Percentiles rank a stretch among this genome's conserved stretches.
phyloP scores from a whole-genome alignment of 495 filamentous ascomycete species.

The Hypomontagnella submonticulosa region DNA sequence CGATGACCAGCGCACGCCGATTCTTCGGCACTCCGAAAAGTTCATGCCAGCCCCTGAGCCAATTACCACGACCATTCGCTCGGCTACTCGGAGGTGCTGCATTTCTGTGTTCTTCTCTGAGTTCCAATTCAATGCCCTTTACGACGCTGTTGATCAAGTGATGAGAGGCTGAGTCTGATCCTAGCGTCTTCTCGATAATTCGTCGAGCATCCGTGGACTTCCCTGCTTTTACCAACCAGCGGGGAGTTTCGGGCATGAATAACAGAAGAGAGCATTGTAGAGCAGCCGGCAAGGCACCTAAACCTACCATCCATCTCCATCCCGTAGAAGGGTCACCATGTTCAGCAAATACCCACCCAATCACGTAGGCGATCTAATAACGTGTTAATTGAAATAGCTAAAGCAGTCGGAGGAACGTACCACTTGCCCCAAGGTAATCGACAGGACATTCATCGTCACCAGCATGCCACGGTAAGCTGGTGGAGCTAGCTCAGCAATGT shows the following conservation, averaged over 20 bases:
- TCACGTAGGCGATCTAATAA: conserved; percentile 84
- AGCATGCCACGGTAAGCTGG: conserved; percentile 77
- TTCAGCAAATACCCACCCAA: conserved; percentile 74
- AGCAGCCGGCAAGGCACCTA: conserved; percentile 81
- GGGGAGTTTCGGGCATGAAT: conserved; percentile 83
- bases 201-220: conserved; percentile 65
- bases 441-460: conserved; percentile 80
- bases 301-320: conserved; percentile 92
- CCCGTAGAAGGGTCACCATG: conserved; percentile 61
- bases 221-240: conserved; percentile 82
- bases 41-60: conserved; percentile 63
- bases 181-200: conserved; percentile 74
- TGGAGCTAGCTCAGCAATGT: conserved; percentile 87
- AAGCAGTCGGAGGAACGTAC: too few species aligned
- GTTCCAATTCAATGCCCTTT: conserved; percentile 73
- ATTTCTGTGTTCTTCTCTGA: conserved; percentile 70
- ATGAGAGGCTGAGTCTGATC: conserved; percentile 56
- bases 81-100: conserved; percentile 48
- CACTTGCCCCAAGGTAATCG: conserved; percentile 87
- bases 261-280: conserved; percentile 73
- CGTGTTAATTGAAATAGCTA: too few species aligned
- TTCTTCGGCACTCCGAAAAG: conserved; percentile 72
- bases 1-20: conserved; percentile 81
- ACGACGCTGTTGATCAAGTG: conserved; percentile 66
- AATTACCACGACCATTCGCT: conserved; percentile 38